A percentile compares a stretch with the other conserved stretches of the same genome.
Conservation (phyloP, 805 yeast species). For the Komagataella kurtzmanii region DNA sequence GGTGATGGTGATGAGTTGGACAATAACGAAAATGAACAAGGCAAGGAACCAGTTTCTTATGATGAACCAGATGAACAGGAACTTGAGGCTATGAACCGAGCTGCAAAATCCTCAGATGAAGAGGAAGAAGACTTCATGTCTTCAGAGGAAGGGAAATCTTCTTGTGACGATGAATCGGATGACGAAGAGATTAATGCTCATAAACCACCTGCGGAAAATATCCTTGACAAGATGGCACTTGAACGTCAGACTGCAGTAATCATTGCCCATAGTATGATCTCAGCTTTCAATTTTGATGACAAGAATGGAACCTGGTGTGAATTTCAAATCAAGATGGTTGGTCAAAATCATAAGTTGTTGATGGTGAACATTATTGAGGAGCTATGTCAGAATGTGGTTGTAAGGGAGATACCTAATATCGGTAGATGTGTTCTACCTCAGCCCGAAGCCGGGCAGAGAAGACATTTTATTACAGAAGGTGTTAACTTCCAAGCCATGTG, state of each 20-base stretch:
- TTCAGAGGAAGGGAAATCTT: conserved; percentile 18
- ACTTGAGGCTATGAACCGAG: conserved; percentile 75
- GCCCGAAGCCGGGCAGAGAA: conserved; percentile 49
- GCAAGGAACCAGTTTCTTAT: conserved; percentile 81
- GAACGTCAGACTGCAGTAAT: conserved; percentile 81
- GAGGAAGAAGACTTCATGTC: conserved; percentile 30
- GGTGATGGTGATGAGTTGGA: conserved; percentile 47
- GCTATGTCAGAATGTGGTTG: conserved; percentile 79
- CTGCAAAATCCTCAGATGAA: conserved; percentile 67
- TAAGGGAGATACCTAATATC: conserved; percentile 80
- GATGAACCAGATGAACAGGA: conserved; percentile 96
- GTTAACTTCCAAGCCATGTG: conserved; percentile 97
- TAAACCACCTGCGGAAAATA: conserved; percentile 11
- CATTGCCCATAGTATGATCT: conserved; percentile 57
- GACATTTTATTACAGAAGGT: conserved; percentile 89
- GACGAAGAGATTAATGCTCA: conserved; percentile 1
- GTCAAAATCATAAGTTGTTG: conserved; percentile 80
- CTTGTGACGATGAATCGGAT: conserved; percentile 10
- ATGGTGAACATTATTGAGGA: conserved; percentile 96
- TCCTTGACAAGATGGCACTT: conserved; percentile 47
- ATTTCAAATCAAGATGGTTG: conserved; percentile 70
- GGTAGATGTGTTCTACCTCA: conserved; percentile 87
- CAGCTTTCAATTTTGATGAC: conserved; percentile 85
- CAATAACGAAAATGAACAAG: conserved; percentile 43
- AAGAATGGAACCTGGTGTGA: conserved; percentile 84